Percentiles rank a stretch among this genome's conserved stretches.
phyloP scores from a whole-genome alignment of 1,284 basidiomycete species.

The Mixia osmundae region DNA sequence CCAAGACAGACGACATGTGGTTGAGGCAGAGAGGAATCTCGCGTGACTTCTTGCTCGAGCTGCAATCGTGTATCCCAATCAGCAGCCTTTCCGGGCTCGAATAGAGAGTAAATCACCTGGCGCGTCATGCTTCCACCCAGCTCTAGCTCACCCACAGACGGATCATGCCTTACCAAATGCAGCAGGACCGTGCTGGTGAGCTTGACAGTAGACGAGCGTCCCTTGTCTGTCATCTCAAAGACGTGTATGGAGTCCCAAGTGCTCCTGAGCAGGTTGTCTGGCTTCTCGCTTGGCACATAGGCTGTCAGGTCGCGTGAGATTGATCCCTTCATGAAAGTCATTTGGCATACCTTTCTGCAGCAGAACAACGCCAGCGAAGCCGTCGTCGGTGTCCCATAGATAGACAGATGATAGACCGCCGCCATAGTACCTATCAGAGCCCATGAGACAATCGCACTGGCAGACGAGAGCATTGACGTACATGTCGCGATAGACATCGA shows the following conservation, averaged over 20 bases:
- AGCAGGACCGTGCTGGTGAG: slow-evolving; percentile 95
- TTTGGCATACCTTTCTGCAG: slow-evolving; percentile 65
- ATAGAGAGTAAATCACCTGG: too few species aligned
- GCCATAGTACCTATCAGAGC: slow-evolving; percentile 59
- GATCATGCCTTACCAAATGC: slow-evolving; percentile 39
- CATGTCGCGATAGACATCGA: slow-evolving; percentile 94
- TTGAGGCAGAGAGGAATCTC: slow-evolving; percentile 21
- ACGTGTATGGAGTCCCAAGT: slow-evolving; percentile 98
- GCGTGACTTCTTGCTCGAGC: slow-evolving; percentile 63
- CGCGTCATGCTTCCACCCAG: slow-evolving; percentile 91
- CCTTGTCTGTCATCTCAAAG: slow-evolving; percentile 75
- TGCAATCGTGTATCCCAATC: slow-evolving; percentile 23
- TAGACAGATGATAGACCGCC: slow-evolving; percentile 94
- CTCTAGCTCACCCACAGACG: slow-evolving; percentile 40
- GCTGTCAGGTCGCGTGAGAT: background rate
- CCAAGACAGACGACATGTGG: slow-evolving; percentile 83
- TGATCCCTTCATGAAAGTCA: background rate
- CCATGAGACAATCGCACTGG: background rate
- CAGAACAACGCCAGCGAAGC: slow-evolving; percentile 84
- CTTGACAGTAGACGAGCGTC: slow-evolving; percentile 82
- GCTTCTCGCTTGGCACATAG: background rate
- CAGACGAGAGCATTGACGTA: slow-evolving; percentile 21
- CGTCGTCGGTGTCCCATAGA: slow-evolving; percentile 73
- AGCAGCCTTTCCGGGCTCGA: too few species aligned
- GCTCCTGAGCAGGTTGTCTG: slow-evolving; percentile 24